phyloP scores from a whole-genome alignment of 176 grass and related monocot species.

The bread wheat (Triticum aestivum) region DNA sequence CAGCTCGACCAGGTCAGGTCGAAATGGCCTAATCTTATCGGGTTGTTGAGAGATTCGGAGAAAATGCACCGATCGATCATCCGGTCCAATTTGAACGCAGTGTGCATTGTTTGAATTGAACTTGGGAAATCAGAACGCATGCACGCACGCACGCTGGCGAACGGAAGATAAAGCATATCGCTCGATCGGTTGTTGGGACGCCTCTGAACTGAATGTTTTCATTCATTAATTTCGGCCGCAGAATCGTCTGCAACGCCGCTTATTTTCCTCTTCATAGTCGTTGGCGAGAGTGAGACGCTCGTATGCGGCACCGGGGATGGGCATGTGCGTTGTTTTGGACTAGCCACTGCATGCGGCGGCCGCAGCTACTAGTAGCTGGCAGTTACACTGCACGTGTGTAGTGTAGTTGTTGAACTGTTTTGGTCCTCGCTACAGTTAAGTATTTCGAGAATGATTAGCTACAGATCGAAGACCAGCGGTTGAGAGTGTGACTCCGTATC shows the following conservation, averaged over 20 bases:
- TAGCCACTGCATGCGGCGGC: too few relatives aligned
- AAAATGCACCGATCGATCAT: background rate
- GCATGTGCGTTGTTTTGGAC: background rate
- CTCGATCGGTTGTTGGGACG: conserved; percentile 2
- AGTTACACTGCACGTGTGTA: background rate
- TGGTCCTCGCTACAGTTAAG: background rate
- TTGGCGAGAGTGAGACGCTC: conserved; percentile 7
- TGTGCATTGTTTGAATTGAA: background rate
- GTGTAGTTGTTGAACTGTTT: background rate
- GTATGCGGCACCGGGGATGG: background rate
- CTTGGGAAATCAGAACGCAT: background rate
- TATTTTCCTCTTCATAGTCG: background rate
- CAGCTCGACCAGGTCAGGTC: background rate
- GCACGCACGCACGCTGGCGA: too few relatives aligned
- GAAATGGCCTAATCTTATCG: background rate
- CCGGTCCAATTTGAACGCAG: background rate
- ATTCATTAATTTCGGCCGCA: background rate
- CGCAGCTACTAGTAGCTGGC: too few relatives aligned
- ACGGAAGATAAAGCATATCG: background rate
- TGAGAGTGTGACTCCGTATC: background rate
- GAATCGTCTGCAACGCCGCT: too few relatives aligned
- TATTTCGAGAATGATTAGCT: background rate
- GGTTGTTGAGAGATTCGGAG: background rate
- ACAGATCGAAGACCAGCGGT: background rate
- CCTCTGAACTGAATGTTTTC: background rate